These are phyloP conservation scores for Phenoliferia sp. DNA, from an alignment of 1,284 basidiomycete species.

Conservation along the genomic window DNA sequence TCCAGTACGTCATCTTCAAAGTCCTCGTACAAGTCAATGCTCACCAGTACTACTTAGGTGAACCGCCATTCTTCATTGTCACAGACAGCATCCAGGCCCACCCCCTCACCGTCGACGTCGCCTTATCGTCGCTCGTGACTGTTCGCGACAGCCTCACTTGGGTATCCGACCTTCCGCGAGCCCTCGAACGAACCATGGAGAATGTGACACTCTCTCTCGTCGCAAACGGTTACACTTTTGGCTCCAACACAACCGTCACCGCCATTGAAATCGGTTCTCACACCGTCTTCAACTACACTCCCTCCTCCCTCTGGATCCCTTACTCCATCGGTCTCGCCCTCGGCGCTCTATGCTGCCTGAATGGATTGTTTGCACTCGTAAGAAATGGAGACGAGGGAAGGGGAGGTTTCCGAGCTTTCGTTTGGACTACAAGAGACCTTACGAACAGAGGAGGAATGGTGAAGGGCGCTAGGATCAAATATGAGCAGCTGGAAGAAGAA, in stretches of 20 bases:
- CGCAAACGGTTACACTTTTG: not conserved
- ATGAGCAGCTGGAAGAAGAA: no score
- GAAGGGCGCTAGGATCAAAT: not conserved
- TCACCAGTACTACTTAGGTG: not conserved
- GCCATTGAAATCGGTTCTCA: not conserved
- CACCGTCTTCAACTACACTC: not conserved
- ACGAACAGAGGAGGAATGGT: no score
- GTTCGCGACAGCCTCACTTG: not conserved
- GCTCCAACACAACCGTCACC: not conserved
- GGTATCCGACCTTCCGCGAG: not conserved
- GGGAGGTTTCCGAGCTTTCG: not conserved
- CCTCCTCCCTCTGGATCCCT: not conserved
- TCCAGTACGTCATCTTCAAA: not conserved
- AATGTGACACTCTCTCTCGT: not conserved
- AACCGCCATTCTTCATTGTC: not conserved
- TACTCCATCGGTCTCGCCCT: not conserved
- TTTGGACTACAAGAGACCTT: not conserved
- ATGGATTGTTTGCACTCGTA: not conserved
- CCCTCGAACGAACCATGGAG: not conserved
- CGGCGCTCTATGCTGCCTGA: not conserved
- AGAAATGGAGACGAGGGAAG: not conserved
- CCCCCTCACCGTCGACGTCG: not conserved
- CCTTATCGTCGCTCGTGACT: not conserved
- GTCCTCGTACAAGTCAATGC: not conserved
- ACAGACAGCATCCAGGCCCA: no score